Percentiles rank a stretch among this genome's conserved stretches.
phyloP scores from a whole-genome alignment of 2,329 filamentous ascomycete species.

The Arthrobotrys sphaeroides region DNA sequence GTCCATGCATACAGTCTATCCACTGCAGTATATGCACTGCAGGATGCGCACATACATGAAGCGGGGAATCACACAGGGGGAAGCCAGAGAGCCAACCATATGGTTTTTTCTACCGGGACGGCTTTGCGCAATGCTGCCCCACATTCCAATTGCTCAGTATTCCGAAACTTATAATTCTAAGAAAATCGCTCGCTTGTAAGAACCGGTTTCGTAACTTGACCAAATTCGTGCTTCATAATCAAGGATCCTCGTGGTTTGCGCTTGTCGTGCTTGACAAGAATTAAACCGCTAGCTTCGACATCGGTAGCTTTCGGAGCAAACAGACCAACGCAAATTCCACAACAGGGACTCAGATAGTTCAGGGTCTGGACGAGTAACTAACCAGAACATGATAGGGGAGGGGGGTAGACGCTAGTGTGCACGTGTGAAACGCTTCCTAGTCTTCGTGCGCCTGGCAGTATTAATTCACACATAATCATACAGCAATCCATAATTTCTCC shows the following conservation, averaged over 20 bases:
- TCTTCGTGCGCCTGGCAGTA: neutral
- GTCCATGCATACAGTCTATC: slow-evolving; percentile 7
- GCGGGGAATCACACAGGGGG: slow-evolving; percentile 4
- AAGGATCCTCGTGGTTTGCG: neutral
- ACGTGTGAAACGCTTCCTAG: neutral
- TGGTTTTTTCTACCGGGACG: neutral
- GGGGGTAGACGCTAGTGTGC: neutral
- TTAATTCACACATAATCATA: neutral
- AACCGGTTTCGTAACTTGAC: too few relatives aligned
- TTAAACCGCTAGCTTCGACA: neutral
- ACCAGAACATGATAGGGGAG: neutral
- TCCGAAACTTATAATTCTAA: neutral
- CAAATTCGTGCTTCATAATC: too few relatives aligned
- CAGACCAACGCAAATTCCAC: neutral
- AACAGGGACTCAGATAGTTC: neutral
- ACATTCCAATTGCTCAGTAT: neutral
- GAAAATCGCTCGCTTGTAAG: too few relatives aligned
- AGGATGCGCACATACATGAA: slow-evolving; percentile 4
- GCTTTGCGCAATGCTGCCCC: neutral
- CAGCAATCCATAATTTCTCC: neutral
- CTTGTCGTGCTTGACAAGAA: neutral
- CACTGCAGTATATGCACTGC: neutral
- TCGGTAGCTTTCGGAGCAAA: neutral
- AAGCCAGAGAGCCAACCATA: neutral
- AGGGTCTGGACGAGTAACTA: neutral